These are phyloP conservation scores for Hypomyces rosellus DNA, from an alignment of 2,329 filamentous ascomycete genomes.

Conservation along the genomic window DNA sequence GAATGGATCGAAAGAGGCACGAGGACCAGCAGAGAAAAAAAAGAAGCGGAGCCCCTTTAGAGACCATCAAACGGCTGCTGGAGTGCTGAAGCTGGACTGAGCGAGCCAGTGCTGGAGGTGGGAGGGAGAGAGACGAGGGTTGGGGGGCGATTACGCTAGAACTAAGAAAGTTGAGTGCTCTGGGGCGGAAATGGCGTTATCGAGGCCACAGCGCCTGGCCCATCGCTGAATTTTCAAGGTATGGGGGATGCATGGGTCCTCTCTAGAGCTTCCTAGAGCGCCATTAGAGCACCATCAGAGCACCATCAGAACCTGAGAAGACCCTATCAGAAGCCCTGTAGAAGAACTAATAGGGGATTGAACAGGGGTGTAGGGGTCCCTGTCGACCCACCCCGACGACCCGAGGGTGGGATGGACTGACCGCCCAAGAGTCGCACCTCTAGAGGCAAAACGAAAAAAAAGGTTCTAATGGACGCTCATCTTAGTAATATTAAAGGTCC, in stretches of 20 bases:
- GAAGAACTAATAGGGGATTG: no score
- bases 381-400: conserved; percentile 10
- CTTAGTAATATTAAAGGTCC: neutral
- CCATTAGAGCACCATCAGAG: neutral
- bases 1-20: no score
- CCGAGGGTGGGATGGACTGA: conserved; percentile 2
- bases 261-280: neutral
- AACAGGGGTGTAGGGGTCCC: neutral
- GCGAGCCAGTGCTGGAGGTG: no score
- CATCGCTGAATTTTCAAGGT: conserved; percentile 10
- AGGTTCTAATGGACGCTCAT: neutral
- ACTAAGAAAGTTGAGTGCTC: conserved; percentile 23
- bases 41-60: no score
- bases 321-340: no score
- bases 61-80: no score
- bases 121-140: no score
- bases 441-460: no score
- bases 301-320: neutral
- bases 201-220: conserved; percentile 7
- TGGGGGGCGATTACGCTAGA: neutral
- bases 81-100: no score
- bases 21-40: no score
- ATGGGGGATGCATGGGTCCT: neutral
- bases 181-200: conserved; percentile 35
- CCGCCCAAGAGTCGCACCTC: neutral